Conservation (phyloP, 306 rosid species). For the Echinosophora koreensis region DNA sequence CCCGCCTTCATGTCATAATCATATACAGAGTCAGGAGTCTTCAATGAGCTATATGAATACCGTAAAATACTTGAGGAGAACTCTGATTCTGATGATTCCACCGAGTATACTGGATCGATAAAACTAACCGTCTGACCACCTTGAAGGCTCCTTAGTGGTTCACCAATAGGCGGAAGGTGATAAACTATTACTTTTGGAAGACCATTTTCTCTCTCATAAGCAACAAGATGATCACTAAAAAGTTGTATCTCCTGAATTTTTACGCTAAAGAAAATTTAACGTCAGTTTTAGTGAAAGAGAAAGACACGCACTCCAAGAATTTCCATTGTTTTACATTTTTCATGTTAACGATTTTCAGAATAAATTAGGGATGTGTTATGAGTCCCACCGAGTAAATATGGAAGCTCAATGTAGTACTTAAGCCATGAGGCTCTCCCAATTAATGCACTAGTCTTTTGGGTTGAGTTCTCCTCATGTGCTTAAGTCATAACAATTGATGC, state of each 20-base stretch:
- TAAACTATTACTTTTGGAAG: slow-evolving; percentile 74
- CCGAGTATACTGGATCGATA: slow-evolving; percentile 78
- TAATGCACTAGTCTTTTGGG: no score
- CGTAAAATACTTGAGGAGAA: slow-evolving; percentile 79
- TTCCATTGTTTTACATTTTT: slow-evolving; percentile 31
- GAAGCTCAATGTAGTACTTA: no score
- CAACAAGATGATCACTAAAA: slow-evolving; percentile 73
- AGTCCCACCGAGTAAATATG: no score
- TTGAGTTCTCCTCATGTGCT: no score
- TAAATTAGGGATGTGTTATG: slow-evolving; percentile 1
- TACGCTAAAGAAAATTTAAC: slow-evolving; percentile 62
- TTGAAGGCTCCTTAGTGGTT: slow-evolving; percentile 67
- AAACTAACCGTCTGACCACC: slow-evolving; percentile 70
- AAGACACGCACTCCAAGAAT: slow-evolving; percentile 20
- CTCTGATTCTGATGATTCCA: slow-evolving; percentile 64
- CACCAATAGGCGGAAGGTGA: slow-evolving; percentile 77
- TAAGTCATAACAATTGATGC: no score
- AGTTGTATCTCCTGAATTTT: slow-evolving; percentile 86
- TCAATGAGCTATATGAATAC: slow-evolving; percentile 84
- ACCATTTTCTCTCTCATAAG: slow-evolving; percentile 82
- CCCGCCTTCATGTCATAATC: slow-evolving; percentile 89
- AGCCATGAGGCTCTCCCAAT: no score
- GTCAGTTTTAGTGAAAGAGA: slow-evolving; percentile 48
- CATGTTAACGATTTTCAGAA: slow-evolving; percentile 30
- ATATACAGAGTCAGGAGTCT: slow-evolving; percentile 81